Evolutionary conservation across 2,329 filamentous ascomycete genomes (phyloP).

Genomic region (Dothistroma pini): DNA sequence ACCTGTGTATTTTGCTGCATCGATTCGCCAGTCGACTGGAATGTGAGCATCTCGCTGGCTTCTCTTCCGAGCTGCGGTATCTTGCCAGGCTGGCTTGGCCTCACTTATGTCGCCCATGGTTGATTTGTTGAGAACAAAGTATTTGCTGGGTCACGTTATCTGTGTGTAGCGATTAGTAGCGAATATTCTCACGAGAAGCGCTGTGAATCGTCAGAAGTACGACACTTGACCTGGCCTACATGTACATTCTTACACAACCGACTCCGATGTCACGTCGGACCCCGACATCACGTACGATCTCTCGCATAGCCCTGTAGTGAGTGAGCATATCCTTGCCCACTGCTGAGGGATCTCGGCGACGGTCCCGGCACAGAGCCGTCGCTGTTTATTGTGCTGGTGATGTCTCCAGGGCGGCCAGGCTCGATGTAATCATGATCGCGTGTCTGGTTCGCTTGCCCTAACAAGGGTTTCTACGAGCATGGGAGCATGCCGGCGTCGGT

Average conservation of each 20-base stretch:
- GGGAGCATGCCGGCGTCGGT: neutral
- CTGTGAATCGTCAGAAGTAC: neutral
- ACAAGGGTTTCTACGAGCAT: neutral
- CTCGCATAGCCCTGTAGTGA: neutral
- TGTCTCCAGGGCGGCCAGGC: neutral
- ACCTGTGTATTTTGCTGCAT: neutral
- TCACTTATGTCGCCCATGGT: neutral
- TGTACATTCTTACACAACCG: neutral
- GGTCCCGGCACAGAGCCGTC: too few relatives aligned
- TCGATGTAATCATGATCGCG: neutral
- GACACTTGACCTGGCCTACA: neutral
- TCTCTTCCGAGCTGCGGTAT: constrained; percentile 41
- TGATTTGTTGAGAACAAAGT: neutral
- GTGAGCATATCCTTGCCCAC: neutral
- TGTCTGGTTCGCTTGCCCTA: neutral
- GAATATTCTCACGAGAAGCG: neutral
- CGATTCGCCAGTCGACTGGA: constrained; percentile 1
- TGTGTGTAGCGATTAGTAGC: neutral
- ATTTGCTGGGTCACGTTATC: neutral
- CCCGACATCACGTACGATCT: neutral
- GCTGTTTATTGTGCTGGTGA: neutral
- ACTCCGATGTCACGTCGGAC: neutral
- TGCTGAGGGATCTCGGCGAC: neutral
- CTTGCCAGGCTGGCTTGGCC: constrained; percentile 33
- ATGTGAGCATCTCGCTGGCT: constrained; percentile 19